Evolutionary conservation across 805 yeast species (phyloP), one percentile per base, ranked within the genome.

Genomic region (Yarrowia sp.): DNA sequence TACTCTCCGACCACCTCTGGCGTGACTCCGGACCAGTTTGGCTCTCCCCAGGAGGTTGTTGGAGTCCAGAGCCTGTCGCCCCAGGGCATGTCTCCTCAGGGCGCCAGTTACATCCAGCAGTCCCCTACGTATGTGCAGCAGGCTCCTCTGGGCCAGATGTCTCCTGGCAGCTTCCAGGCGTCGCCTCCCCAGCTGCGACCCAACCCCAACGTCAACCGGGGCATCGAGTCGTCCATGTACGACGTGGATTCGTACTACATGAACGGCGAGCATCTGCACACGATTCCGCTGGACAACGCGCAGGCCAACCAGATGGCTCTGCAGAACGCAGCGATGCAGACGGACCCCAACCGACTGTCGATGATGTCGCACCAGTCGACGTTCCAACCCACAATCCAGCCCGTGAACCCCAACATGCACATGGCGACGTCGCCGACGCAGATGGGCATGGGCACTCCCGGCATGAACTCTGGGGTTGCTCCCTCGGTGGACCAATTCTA

Each of bases 181-280:
- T 31, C 38, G 4, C 41, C 58, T 16, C 8, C 22, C 4, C 58
- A 39, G 31, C 36, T 55, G 14, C 46, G 61, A 38, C 47, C 61
- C 19, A 55, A 55, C 38, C 61, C 61, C 47, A 55, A 55, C 36
- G 36, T 55, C 29, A 55, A 55, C 41, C 46, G 61, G 21, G 47
- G 46, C 21, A 51, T 51, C 22, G 61, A 55, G 61, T 39, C 61
- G 36, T 55, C 61, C 21, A 55, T 55, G 61, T 55, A 55, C 24
- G 61, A 55, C n/a, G 61, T 55, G 33, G 61, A 55, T n/a, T 55
- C 61, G 8, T 55, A 55, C 47, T 55, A 55, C 47, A 27, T 55
- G 27, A 55, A 31, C 41, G 61, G 61, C 12, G 47, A 55, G 42
- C 42, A 51, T 7, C 16, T 51, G 12, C 58, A 51, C 31, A 51